These are phyloP conservation scores for Aspergillus candidus DNA, from an alignment of 2,329 filamentous ascomycete species.

Conservation along the genomic window DNA sequence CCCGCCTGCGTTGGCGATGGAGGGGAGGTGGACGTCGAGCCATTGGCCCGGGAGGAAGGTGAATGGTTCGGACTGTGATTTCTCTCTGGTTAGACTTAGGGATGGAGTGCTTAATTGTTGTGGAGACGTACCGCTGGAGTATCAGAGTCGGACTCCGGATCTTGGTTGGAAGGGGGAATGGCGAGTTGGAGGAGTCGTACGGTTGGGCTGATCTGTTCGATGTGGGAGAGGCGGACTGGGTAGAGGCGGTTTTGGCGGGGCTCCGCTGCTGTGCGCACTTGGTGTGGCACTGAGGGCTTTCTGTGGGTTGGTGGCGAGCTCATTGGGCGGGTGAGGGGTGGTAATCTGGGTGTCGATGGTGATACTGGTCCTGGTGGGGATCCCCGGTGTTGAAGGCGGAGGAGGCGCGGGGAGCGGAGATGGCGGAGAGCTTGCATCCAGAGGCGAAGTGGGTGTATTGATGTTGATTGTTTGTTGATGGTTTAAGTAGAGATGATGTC, in stretches of 20 bases:
- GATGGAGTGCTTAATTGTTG: not conserved
- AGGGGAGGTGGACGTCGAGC: conserved; percentile 75
- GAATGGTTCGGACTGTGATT: conserved; percentile 18
- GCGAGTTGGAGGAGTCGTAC: conserved; percentile 64
- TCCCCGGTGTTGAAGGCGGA: conserved; percentile 1
- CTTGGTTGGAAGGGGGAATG: conserved; percentile 44
- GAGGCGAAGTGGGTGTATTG: not conserved
- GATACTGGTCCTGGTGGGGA: not conserved
- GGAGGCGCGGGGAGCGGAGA: conserved; percentile 5
- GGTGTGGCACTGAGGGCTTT: conserved; percentile 48
- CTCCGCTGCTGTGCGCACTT: conserved; percentile 67
- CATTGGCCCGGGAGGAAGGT: conserved; percentile 80
- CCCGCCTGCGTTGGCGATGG: conserved; percentile 64
- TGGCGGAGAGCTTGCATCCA: conserved; percentile 11
- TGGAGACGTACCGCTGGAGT: not conserved
- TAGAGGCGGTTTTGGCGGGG: conserved; percentile 63
- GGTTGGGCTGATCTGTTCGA: conserved; percentile 60
- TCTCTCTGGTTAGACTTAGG: no score
- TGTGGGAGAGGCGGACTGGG: conserved; percentile 53
- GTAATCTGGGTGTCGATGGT: not conserved
- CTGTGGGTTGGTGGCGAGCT: conserved; percentile 17
- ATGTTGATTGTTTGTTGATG: not conserved
- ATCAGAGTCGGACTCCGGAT: conserved; percentile 6
- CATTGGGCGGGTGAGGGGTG: conserved; percentile 18
- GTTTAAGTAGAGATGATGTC: not conserved